Conservation (phyloP, 768 basidiomycete genomes). For the Suillus weaverae region DNA sequence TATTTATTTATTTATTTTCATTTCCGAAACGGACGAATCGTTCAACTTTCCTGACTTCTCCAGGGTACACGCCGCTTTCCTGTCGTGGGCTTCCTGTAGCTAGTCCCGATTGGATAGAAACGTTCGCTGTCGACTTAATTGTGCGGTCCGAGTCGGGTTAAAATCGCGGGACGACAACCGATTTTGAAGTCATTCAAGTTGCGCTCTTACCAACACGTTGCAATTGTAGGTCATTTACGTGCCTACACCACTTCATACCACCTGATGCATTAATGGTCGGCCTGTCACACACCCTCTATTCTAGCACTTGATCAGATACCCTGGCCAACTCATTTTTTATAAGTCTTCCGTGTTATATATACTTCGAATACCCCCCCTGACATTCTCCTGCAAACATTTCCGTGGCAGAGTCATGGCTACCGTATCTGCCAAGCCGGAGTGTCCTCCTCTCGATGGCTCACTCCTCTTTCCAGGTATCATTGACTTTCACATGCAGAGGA, state of each 20-base stretch:
- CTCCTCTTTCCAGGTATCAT: constrained; percentile 24
- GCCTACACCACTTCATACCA: not conserved
- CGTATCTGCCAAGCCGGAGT: not conserved
- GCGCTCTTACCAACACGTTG: not conserved
- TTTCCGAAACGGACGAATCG: not conserved
- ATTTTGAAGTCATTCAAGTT: not conserved
- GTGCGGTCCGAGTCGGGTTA: not conserved
- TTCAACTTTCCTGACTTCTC: not conserved
- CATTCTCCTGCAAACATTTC: not conserved
- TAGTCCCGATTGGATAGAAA: not conserved
- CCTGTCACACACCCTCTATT: too few species aligned
- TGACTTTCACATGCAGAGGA: constrained; percentile 23
- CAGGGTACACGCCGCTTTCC: not conserved
- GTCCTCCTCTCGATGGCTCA: constrained; percentile 27
- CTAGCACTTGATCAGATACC: not conserved
- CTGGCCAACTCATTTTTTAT: not conserved
- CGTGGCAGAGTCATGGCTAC: not conserved
- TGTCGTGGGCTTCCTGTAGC: not conserved
- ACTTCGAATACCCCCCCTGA: not conserved
- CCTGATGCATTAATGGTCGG: not conserved
- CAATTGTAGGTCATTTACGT: not conserved
- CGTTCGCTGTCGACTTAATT: not conserved
- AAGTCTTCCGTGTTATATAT: not conserved
- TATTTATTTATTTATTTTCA: constrained; percentile 1
- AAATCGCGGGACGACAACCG: not conserved